Percentiles rank a stretch among this genome's conserved stretches.
phyloP scores from a whole-genome alignment of 2,329 filamentous ascomycete species.

The Sporothrix pallida region DNA sequence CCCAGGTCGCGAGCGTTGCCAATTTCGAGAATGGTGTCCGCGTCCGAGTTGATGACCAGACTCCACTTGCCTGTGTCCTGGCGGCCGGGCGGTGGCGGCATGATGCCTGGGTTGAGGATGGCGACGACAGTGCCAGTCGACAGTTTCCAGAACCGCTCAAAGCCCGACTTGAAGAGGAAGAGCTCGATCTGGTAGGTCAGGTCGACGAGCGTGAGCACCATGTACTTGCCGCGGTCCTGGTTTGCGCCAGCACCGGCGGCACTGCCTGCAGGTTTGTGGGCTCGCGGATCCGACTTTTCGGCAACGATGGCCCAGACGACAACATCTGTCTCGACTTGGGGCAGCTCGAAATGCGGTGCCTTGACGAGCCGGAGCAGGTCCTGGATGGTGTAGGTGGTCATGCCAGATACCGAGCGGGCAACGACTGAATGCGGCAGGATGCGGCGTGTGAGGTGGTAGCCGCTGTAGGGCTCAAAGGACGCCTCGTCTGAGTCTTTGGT shows the following conservation, averaged over 20 bases:
- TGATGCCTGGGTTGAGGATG: conserved; percentile 87
- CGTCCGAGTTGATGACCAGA: conserved; percentile 81
- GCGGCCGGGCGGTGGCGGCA: conserved; percentile 80
- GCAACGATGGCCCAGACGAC: conserved; percentile 89
- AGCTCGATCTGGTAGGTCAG: conserved; percentile 89
- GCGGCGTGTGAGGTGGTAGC: conserved; percentile 80
- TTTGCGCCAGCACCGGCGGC: conserved; percentile 40
- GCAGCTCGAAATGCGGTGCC: conserved; percentile 79
- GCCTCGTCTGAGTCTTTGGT: conserved; percentile 36
- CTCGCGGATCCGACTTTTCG: conserved; percentile 81
- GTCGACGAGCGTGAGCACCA: conserved; percentile 87
- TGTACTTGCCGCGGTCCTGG: conserved; percentile 78
- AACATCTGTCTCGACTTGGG: conserved; percentile 83
- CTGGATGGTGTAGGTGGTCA: conserved; percentile 77
- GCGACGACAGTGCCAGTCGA: conserved; percentile 88
- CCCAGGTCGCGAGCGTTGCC: conserved; percentile 84
- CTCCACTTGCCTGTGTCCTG: conserved; percentile 83
- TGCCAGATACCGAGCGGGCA: conserved; percentile 76
- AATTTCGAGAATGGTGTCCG: conserved; percentile 88
- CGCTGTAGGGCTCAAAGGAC: conserved; percentile 85
- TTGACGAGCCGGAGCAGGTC: conserved; percentile 82
- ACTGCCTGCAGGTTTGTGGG: conserved; percentile 55
- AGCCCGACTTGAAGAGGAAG: conserved; percentile 89
- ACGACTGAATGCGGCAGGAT: conserved; percentile 82
- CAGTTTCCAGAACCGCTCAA: conserved; percentile 93